Evolutionary conservation across 129 eudicot species (phyloP), one percentile per base, ranked within the genome.

Genomic region (Cynara cardunculus): DNA sequence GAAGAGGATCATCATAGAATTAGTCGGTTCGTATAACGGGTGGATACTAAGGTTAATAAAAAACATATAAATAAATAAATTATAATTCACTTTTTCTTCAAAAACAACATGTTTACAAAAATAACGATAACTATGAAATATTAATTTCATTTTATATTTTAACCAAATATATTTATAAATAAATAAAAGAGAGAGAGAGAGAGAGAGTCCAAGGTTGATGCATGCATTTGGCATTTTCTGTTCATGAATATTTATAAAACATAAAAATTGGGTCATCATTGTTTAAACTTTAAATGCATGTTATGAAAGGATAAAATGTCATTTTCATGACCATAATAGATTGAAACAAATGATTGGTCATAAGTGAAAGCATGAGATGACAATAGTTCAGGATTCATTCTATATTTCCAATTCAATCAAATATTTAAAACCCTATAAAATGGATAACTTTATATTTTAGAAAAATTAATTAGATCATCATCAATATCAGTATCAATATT

Each of bases 321-420:
- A 28, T 80, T 72, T 59, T 72, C 73, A 34, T 80, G 25, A 72
- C 78, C 30, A 25, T 78, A 35, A 80, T 73, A 80, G 19, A 72
- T 35, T 59, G 39, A 39, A 71, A 79, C 22, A 46, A 34, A 80
- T 72, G 84, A 80, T 34, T 80, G 78, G 78, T 72, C 25, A 27
- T 0, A 35, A 64, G 49, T 80, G 73, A 80, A 80, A 80, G 84
- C 78, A 72, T 80, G 84, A 72, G 66, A 18, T 80, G 73, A 72
- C 84, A 72, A 72, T 39, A 80, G 84, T 80, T 72, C 78, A 25
- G 32, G 28, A 71, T 71, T 80, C 64, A 1, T 80, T 5, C 0
- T 46, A 73, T 25, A 73, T 71, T 34, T 71, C 39, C 2, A 71
- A 34, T 4, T 77, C 53, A 77, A 64, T 31, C 18, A 3, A 6